Evolutionary conservation across 176 grass and related monocot species (phyloP), one percentile per base, ranked within the genome.

Genomic region (Phragmites australis): DNA sequence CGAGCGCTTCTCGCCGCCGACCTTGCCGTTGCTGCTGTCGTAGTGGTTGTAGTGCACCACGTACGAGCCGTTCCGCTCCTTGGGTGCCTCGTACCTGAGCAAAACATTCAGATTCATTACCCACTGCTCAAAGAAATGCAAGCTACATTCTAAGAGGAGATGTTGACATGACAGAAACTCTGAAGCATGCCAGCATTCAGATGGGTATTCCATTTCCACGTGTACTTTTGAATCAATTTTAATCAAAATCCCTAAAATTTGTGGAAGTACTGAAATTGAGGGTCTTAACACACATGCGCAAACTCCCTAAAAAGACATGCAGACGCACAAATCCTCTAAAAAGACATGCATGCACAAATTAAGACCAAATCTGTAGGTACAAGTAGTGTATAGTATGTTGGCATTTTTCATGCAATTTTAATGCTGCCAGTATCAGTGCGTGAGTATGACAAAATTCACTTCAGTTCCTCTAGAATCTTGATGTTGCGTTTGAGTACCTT

Each of bases 21-120:
- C 80, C 80, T 89, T 89, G 82, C 84, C 84, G 42, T 80, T 88
- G 73, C 70, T 71, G 61, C 72, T 76, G 40, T 89, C 86, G 86
- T 88, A 99, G 62, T 95, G 83, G 70, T 88, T 99, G 79, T 95
- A 99, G 77, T 93, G 88, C 54, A 99, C 86, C 49, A 73, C 82
- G 88, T 99, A 99, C 0, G 83, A 48, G 18, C 88, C 90, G 58
- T 84, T 89, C n/a, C 49, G 84, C 34, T 89, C 86, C 70, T 89
- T 87, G 22, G 96, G 92, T 29, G 42, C 76, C 48, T 95, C 96
- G 18, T 79, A 81, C 60, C 84, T 90, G 45, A 21, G 1, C 6
- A 47, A 4, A 55, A 23, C 5, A 81, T 16, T 3, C 37, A 76
- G 0, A 40, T n/a, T n/a, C n/a, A n/a, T n/a, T n/a, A n/a, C n/a